Percentiles rank a stretch among this genome's conserved stretches.
Conservation (phyloP, 257 asterid species). For the Ehretia macrophylla region DNA sequence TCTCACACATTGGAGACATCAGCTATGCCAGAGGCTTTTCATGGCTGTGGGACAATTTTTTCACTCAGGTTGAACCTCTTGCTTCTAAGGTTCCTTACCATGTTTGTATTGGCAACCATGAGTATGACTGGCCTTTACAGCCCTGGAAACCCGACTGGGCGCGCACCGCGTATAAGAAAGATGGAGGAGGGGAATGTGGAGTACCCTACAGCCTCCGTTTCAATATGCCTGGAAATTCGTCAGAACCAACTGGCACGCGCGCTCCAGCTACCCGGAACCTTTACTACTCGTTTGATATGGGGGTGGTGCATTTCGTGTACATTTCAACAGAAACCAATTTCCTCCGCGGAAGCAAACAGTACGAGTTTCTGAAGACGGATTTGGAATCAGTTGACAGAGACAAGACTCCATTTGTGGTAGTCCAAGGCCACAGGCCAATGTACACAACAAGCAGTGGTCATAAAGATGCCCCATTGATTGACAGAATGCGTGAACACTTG, state of each 20-base stretch:
- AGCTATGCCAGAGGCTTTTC: conserved; percentile 94
- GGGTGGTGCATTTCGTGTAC: conserved; percentile 82
- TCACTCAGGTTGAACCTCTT: conserved; percentile 69
- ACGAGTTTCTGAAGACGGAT: conserved; percentile 68
- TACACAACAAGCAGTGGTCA: conserved; percentile 60
- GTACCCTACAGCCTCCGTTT: conserved; percentile 82
- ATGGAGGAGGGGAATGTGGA: conserved; percentile 97
- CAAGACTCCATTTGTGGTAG: conserved; percentile 73
- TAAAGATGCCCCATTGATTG: conserved; percentile 51
- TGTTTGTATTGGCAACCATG: conserved; percentile 94
- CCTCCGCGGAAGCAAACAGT: conserved; percentile 72
- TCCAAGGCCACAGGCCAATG: conserved; percentile 96
- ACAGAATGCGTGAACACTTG: conserved; percentile 43
- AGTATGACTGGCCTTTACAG: conserved; percentile 84
- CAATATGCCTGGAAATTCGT: conserved; percentile 86
- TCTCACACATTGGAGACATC: conserved; percentile 93
- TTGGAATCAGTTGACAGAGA: conserved; percentile 67
- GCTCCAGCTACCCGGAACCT: conserved; percentile 82
- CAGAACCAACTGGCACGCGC: conserved; percentile 66
- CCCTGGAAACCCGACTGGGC: conserved; percentile 97
- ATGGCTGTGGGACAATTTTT: conserved; percentile 95
- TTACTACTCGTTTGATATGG: conserved; percentile 71
- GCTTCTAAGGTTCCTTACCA: conserved; percentile 83
- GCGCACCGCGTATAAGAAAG: conserved; percentile 43
- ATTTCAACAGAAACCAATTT: conserved; percentile 84